Base-by-base conservation (phyloP, 768 basidiomycete species). In the Lactarius tabidus region DNA sequence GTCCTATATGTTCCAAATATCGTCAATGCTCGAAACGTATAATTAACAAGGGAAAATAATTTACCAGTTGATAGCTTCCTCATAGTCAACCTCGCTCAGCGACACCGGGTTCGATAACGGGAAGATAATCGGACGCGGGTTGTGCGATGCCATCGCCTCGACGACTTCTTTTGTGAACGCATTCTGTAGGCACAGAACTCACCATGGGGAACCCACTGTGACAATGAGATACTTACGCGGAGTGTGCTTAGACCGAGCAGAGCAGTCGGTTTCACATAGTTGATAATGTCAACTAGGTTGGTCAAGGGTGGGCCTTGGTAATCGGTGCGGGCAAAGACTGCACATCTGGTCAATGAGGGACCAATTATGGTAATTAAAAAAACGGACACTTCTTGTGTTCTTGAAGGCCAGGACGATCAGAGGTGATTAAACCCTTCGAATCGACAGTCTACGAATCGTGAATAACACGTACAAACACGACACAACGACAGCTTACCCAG, bases 21-120 rank as follows among this genome's bases (percentile, higher is more conserved):
- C 2, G 55, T 65, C 28, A 65, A 55, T 36, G 20, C 15, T 9
- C 28, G 12, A 2, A 45, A 51, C 26, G 18, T 31, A 26, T 26
- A 28, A 23, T 4, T 15, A 35, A 18, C 15, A 29, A 59, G 6
- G 10, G n/a, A 18, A 23, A 5, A 26, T n/a, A 20, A 20, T 55
- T 48, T 91, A 90, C 77, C 87, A 80, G 58, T 79, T 78, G 57
- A 93, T 83, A 1, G 90, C 90, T 60, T 92, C 87, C 57, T 83
- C 76, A 74, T 90, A 94, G 38, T 87, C 86, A 74, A 90, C 90
- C 73, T 93, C 92, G 12, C 88, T 88, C 59, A 91, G 79, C n/a
- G 81, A 80, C 61, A 90, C 84, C 31, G 95, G 95, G 78, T 96
- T 97, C 41, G 91, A 93, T 8, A 96, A 84, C 39, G 95, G 91